Conservation (phyloP, 495 filamentous ascomycete species). For the Aspergillus biplanus region DNA sequence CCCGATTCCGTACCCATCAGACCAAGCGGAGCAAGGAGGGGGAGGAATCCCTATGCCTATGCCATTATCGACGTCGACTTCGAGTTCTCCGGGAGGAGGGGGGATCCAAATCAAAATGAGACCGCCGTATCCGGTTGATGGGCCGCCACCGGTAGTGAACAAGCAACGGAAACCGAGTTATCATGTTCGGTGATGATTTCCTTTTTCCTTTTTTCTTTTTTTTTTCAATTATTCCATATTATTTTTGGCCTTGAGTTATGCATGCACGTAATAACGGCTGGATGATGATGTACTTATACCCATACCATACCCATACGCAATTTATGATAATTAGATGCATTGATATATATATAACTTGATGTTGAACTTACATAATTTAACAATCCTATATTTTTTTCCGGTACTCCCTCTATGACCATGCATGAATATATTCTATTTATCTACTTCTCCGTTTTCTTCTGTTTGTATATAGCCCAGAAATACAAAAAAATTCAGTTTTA, state of each 20-base stretch:
- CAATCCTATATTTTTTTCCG: no score
- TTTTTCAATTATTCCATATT: neutral
- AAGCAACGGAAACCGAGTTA: constrained; percentile 85
- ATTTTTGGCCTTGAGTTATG: constrained; percentile 4
- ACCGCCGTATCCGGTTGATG: constrained; percentile 81
- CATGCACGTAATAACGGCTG: constrained; percentile 1
- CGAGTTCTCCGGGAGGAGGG: constrained; percentile 15
- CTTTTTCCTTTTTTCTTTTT: neutral
- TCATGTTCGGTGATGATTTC: constrained; percentile 51
- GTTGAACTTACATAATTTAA: no score
- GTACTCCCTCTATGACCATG: no score
- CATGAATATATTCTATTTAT: no score
- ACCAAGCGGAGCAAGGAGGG: constrained; percentile 34
- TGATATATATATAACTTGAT: neutral
- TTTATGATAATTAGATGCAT: neutral
- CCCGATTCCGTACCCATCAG: constrained; percentile 61
- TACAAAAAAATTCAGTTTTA: no score
- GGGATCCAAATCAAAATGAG: constrained; percentile 35
- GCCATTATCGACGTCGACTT: constrained; percentile 30
- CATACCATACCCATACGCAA: constrained; percentile 2
- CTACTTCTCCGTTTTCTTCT: no score
- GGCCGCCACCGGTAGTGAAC: constrained; percentile 81
- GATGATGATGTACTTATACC: constrained; percentile 7
- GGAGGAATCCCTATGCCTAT: constrained; percentile 41
- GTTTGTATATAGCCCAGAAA: no score